phyloP scores from a whole-genome alignment of 495 filamentous ascomycete genomes.

The Oidiodendron maius region DNA sequence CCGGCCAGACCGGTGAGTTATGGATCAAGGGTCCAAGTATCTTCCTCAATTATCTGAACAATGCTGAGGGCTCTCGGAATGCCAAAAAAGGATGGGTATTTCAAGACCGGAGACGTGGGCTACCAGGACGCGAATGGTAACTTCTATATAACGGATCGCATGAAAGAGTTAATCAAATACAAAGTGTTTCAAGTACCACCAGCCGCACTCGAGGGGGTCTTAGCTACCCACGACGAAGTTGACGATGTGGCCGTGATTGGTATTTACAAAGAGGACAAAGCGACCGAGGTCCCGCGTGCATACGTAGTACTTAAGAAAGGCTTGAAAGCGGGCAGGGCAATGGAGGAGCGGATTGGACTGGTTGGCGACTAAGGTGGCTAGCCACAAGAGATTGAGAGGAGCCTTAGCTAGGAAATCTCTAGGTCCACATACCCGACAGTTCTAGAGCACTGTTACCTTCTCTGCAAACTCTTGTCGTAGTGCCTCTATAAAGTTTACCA shows the following conservation, averaged over 20 bases:
- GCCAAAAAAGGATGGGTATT: slow-evolving; percentile 74
- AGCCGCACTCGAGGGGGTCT: slow-evolving; percentile 75
- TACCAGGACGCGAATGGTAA: slow-evolving; percentile 52
- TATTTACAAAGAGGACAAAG: slow-evolving; percentile 60
- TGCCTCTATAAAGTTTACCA: background rate
- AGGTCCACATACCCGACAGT: too few species aligned
- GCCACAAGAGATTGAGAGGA: slow-evolving; percentile 74
- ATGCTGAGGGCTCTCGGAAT: slow-evolving; percentile 53
- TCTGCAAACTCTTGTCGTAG: background rate
- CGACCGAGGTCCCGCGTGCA: slow-evolving; percentile 78
- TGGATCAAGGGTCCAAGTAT: slow-evolving; percentile 75
- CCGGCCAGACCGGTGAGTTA: slow-evolving; percentile 62
- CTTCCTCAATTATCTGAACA: slow-evolving; percentile 74
- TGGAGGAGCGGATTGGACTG: slow-evolving; percentile 60
- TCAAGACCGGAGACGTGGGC: slow-evolving; percentile 73
- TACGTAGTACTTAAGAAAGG: slow-evolving; percentile 66
- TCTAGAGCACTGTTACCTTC: background rate
- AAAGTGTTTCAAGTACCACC: slow-evolving; percentile 85
- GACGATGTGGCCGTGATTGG: slow-evolving; percentile 86
- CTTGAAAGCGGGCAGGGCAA: slow-evolving; percentile 36
- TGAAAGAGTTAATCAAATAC: slow-evolving; percentile 91
- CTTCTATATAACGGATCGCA: slow-evolving; percentile 74
- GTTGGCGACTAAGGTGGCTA: slow-evolving; percentile 46
- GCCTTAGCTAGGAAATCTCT: too few species aligned
- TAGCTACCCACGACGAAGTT: slow-evolving; percentile 65